phyloP scores from a whole-genome alignment of 495 filamentous ascomycete species.

The Viridothelium virens region DNA sequence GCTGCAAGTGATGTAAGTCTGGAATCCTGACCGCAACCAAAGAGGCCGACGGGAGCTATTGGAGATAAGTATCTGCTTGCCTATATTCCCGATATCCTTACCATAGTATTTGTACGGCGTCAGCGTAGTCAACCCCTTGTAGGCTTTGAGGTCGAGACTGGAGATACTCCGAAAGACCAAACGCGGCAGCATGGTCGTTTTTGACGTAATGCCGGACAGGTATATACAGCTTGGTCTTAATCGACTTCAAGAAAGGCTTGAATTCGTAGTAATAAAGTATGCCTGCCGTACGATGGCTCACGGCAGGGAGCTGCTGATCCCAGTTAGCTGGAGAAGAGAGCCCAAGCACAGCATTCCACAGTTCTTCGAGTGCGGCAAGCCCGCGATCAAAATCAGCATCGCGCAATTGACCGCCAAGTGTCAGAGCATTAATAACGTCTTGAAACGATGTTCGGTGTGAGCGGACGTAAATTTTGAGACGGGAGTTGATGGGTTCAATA shows the following conservation, averaged over 20 bases:
- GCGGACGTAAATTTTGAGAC: constrained; percentile 37
- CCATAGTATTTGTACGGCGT: not conserved
- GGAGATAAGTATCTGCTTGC: not conserved
- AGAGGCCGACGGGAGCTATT: not conserved
- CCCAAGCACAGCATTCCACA: not conserved
- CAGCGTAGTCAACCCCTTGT: not conserved
- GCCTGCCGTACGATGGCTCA: constrained; percentile 33
- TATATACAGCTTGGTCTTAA: constrained; percentile 35
- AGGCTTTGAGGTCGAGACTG: not conserved
- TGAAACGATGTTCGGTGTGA: constrained; percentile 27
- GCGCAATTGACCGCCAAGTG: constrained; percentile 27
- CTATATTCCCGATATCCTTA: not conserved
- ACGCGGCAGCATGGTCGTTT: constrained; percentile 20
- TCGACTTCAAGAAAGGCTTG: constrained; percentile 20
- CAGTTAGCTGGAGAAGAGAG: constrained; percentile 15
- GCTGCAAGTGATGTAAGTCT: not conserved
- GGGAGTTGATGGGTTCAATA: constrained; percentile 26
- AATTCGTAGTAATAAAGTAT: constrained; percentile 39
- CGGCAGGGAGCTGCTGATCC: constrained; percentile 17
- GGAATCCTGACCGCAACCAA: not conserved
- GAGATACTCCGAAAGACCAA: constrained; percentile 10
- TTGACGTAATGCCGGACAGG: constrained; percentile 32
- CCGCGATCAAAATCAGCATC: constrained; percentile 3
- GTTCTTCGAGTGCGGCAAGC: not conserved
- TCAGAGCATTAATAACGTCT: constrained; percentile 30